These are phyloP conservation scores for Dendrobium chrysotoxum DNA, from an alignment of 106 monocot genomes.

Conservation along the genomic window DNA sequence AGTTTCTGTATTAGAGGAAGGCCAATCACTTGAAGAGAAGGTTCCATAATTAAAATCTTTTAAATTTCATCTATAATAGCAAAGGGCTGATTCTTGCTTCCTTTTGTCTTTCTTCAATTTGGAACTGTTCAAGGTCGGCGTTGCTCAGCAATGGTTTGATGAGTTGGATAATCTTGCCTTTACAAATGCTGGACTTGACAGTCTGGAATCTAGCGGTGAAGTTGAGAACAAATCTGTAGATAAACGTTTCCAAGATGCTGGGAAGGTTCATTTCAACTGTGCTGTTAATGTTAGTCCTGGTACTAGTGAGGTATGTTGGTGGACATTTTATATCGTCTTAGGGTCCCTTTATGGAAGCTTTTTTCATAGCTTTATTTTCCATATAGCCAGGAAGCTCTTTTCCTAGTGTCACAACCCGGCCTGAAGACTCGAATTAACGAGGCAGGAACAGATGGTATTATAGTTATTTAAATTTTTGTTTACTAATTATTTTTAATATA, in stretches of 20 bases:
- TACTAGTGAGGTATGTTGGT: constrained; percentile 60
- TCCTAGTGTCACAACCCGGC: too few species aligned
- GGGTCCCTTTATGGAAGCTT: background rate
- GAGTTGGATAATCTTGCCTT: constrained; percentile 89
- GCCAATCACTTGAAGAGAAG: constrained; percentile 33
- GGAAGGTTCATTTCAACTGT: constrained; percentile 40
- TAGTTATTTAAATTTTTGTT: too few species aligned
- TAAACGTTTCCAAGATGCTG: constrained; percentile 18
- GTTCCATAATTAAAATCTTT: constrained; percentile 11
- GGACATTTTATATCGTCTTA: background rate
- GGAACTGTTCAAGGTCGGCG: constrained; percentile 50
- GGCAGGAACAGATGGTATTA: too few species aligned
- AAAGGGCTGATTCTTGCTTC: background rate
- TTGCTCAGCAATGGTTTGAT: constrained; percentile 91
- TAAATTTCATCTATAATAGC: background rate
- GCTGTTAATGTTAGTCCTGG: constrained; percentile 77
- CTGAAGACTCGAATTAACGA: too few species aligned
- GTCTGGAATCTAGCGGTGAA: constrained; percentile 15
- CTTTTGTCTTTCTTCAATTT: background rate
- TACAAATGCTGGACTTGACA: constrained; percentile 8
- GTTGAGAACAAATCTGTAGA: constrained; percentile 13
- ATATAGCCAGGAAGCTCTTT: too few species aligned
- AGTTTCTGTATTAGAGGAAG: constrained; percentile 32
- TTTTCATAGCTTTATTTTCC: too few species aligned
- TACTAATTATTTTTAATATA: too few species aligned